Percentiles rank a stretch among this genome's conserved stretches.
These are phyloP conservation scores for Cladophialophora chaetospira DNA, from an alignment of 2,329 filamentous ascomycete genomes.

Conservation along the genomic window DNA sequence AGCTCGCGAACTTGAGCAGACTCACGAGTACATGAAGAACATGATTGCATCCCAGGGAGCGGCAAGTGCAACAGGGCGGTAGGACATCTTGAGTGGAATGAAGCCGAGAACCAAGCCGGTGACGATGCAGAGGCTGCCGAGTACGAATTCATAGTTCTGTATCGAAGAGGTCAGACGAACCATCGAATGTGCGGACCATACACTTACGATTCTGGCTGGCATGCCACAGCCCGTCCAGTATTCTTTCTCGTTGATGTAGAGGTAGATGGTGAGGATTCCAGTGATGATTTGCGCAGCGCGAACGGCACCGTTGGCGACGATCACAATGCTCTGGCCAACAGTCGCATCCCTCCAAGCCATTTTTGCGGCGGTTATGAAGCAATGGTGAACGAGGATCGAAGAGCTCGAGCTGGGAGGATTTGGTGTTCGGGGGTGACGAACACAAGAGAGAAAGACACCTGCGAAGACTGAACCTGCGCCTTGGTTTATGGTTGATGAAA, in stretches of 20 bases:
- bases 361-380: background rate
- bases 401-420: too few species aligned
- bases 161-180: background rate
- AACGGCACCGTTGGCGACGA: conserved; percentile 12
- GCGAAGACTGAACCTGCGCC: too few species aligned
- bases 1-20: background rate
- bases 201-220: conserved; percentile 11
- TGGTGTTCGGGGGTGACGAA: too few species aligned
- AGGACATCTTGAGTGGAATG: conserved; percentile 17
- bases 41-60: conserved; percentile 16
- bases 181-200: too few species aligned
- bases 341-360: conserved; percentile 4
- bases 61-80: conserved; percentile 19
- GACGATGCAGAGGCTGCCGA: conserved; percentile 10
- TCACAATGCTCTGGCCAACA: conserved; percentile 5
- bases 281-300: conserved; percentile 5
- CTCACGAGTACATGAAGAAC: conserved; percentile 14
- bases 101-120: conserved; percentile 5
- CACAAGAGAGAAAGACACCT: too few species aligned
- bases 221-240: conserved; percentile 14
- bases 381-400: background rate
- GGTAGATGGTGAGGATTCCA: conserved; percentile 5
- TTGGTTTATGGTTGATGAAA: background rate
- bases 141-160: conserved; percentile 12
- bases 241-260: conserved; percentile 9